These are phyloP conservation scores for Pseudogymnoascus sp. DNA, from an alignment of 2,329 filamentous ascomycete species.

Conservation along the genomic window DNA sequence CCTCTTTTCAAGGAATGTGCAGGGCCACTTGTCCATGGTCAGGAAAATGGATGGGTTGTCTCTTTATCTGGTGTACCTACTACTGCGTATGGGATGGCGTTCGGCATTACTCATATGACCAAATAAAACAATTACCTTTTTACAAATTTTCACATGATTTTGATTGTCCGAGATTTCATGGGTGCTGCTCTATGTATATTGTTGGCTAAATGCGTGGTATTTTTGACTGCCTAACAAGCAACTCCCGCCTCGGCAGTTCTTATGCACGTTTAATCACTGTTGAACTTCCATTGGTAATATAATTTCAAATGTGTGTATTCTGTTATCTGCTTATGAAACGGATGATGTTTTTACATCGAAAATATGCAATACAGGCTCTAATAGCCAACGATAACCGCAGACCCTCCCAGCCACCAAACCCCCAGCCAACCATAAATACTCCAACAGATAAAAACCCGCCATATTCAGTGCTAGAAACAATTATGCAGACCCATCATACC, in stretches of 20 bases:
- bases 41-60: slow-evolving; percentile 8
- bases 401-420: background rate
- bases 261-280: background rate
- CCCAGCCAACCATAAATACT: background rate
- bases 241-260: background rate
- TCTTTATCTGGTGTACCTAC: slow-evolving; percentile 13
- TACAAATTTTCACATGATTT: background rate
- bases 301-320: slow-evolving; percentile 7
- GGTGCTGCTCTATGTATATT: background rate
- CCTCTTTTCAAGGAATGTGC: slow-evolving; percentile 10
- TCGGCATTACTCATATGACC: slow-evolving; percentile 13
- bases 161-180: background rate
- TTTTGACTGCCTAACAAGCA: background rate
- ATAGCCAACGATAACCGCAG: background rate
- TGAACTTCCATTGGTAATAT: background rate
- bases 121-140: slow-evolving; percentile 12
- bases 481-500: slow-evolving; percentile 10
- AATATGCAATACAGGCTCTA: slow-evolving; percentile 7
- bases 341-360: slow-evolving; percentile 4
- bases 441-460: slow-evolving; percentile 7
- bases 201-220: background rate
- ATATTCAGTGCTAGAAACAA: slow-evolving; percentile 5
- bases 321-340: background rate
- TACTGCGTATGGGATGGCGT: slow-evolving; percentile 13
- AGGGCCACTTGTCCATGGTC: slow-evolving; percentile 10